A percentile compares a stretch with the other conserved stretches of the same genome.
These are phyloP conservation scores for Juncus inflexus DNA, from an alignment of 176 grass and related monocot genomes.

Conservation along the genomic window DNA sequence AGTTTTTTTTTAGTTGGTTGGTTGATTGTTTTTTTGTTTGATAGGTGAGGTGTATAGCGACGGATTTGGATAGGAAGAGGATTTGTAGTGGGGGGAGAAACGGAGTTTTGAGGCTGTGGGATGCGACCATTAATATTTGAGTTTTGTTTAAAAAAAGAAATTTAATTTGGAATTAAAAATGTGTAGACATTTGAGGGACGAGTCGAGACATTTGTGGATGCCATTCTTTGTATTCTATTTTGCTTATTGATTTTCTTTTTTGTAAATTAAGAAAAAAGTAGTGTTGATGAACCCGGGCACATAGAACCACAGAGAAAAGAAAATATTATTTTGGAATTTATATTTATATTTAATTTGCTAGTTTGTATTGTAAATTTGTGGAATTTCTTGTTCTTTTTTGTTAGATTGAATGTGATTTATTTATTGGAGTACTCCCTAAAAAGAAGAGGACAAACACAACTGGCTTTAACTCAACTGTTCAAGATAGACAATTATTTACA, in stretches of 20 bases:
- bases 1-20: slow-evolving; percentile 15
- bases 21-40: slow-evolving; percentile 17
- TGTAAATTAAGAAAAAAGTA: slow-evolving; percentile 17
- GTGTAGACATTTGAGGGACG: slow-evolving; percentile 4
- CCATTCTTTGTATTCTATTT: slow-evolving; percentile 27
- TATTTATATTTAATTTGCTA: not conserved
- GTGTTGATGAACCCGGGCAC: slow-evolving; percentile 6
- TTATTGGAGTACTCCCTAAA: too few relatives aligned
- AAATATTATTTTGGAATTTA: slow-evolving; percentile 15
- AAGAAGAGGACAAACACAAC: too few relatives aligned
- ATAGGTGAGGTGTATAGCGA: slow-evolving; percentile 85
- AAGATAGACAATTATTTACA: too few relatives aligned
- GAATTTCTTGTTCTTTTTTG: too few relatives aligned
- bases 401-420: too few relatives aligned
- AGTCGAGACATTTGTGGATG: slow-evolving; percentile 24
- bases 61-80: slow-evolving; percentile 93
- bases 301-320: slow-evolving; percentile 6
- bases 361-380: too few relatives aligned
- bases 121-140: slow-evolving; percentile 96
- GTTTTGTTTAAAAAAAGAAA: not conserved
- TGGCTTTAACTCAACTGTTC: too few relatives aligned
- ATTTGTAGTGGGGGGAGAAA: slow-evolving; percentile 94
- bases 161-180: slow-evolving; percentile 17
- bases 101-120: slow-evolving; percentile 89
- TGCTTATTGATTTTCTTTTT: slow-evolving; percentile 1